Evolutionary conservation across 2,329 filamentous ascomycete species (phyloP), one percentile per base, ranked within the genome.

Genomic region (Metarhizium anisopliae): DNA sequence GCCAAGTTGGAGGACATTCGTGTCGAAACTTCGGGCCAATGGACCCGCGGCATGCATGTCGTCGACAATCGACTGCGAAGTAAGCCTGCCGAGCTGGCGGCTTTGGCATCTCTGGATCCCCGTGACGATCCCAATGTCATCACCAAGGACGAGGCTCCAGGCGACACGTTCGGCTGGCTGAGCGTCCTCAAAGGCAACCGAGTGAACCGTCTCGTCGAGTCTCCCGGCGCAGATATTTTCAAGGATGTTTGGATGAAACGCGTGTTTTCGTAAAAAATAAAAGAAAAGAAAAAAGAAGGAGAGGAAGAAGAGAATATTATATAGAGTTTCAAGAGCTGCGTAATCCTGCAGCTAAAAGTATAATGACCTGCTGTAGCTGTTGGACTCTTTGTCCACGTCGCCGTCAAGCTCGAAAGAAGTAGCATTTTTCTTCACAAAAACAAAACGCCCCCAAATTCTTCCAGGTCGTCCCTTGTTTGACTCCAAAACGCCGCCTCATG

Each of bases 1-100:
- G 69, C 74, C 14, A 75, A 79, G 56, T 83, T 77, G 0, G 87
- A 95, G 70, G 94, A 99, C 68, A 86, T 99, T 55, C 81, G 94
- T 20, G 77, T 99, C 45, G 94, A 99, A 73, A 95, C 91, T 0
- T 75, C 82, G 2, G 94, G 93, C 2, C 94, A 97, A 74, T 99
- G 94, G 94, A 95, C 92, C 50, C 79, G 90, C 56, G 93, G 94
- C 1, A 92, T 94, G 85, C 92, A 91, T 66, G 79, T 97, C 36
- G 77, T 91, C 45, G 94, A 99, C 75, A 79, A 84, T 40, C 80
- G 94, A 49, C 72, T 74, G 42, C 73, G 83, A 54, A 76, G 73
- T 59, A 82, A 83, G 66, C 77, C 76, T 6, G 77, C 72, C 11
- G 74, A 76, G 59, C 64, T 68, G 11, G 68, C 70, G 49, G 65